Evolutionary conservation across 2,329 filamentous ascomycete genomes (phyloP).

Genomic region (Sphaerulina vaccinii): DNA sequence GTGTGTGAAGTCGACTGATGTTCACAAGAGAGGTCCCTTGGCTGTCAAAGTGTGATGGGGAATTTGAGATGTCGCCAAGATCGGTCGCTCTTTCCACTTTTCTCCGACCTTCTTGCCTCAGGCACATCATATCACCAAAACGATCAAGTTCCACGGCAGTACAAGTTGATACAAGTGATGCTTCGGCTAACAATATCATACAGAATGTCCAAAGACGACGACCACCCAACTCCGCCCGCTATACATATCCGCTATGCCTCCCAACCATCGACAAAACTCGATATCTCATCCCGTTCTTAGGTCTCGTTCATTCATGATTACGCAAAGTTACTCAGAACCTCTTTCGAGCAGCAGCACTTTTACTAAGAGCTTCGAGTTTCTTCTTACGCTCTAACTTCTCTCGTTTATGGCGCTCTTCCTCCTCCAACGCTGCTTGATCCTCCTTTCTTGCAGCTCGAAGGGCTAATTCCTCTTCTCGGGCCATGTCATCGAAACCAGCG

Average conservation of each 20-base stretch:
- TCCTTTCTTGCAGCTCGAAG: slow-evolving; percentile 64
- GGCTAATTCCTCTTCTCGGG: slow-evolving; percentile 66
- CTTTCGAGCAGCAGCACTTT: slow-evolving; percentile 36
- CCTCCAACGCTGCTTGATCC: slow-evolving; percentile 62
- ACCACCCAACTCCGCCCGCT: not conserved
- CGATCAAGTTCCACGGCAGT: too few relatives aligned
- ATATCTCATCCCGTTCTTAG: not conserved
- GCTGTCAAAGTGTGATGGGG: not conserved
- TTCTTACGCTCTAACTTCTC: slow-evolving; percentile 58
- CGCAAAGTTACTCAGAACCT: slow-evolving; percentile 14
- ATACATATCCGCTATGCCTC: not conserved
- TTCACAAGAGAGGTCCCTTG: not conserved
- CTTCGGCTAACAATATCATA: too few relatives aligned
- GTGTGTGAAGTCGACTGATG: slow-evolving; percentile 28
- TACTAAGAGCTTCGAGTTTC: slow-evolving; percentile 39
- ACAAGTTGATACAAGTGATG: too few relatives aligned
- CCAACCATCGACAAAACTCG: not conserved
- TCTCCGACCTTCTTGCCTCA: too few relatives aligned
- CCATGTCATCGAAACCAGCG: slow-evolving; percentile 68
- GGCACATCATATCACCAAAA: too few relatives aligned
- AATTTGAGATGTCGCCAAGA: slow-evolving; percentile 4
- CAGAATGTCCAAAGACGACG: not conserved
- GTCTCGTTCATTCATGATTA: not conserved
- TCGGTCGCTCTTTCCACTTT: too few relatives aligned
- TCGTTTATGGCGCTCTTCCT: slow-evolving; percentile 61